phyloP scores from a whole-genome alignment of 306 rosid genomes.

The Trifolium pratense region DNA sequence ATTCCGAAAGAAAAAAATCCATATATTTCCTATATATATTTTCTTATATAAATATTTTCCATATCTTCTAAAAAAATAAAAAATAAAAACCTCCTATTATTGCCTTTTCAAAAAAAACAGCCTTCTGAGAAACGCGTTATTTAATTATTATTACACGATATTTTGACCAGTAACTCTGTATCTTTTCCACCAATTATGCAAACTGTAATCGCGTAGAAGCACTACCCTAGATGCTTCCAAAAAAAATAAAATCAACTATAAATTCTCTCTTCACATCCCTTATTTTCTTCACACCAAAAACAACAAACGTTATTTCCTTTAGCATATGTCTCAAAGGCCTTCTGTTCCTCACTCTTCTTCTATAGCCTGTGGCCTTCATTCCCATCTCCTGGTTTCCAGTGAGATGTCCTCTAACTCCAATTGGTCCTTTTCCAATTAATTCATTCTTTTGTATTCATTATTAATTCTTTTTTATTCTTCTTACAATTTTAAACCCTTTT shows the following conservation, averaged over 20 bases:
- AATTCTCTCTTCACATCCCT: neutral
- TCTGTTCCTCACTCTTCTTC: slow-evolving; percentile 71
- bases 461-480: neutral
- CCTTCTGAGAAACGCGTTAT: slow-evolving; percentile 21
- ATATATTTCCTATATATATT: too few relatives aligned
- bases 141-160: neutral
- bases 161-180: neutral
- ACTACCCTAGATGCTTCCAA: neutral
- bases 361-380: slow-evolving; percentile 73
- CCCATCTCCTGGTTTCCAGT: slow-evolving; percentile 89
- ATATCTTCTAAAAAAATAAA: too few relatives aligned
- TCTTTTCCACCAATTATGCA: neutral
- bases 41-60: too few relatives aligned
- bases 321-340: slow-evolving; percentile 83
- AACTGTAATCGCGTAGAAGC: slow-evolving; percentile 37
- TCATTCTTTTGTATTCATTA: neutral
- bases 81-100: too few relatives aligned
- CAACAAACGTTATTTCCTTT: neutral
- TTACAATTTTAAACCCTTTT: neutral
- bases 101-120: neutral
- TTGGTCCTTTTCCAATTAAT: slow-evolving; percentile 47
- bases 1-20: too few relatives aligned
- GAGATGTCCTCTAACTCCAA: slow-evolving; percentile 74
- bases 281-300: neutral
- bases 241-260: slow-evolving; percentile 29